These are phyloP conservation scores for Orbilia javanica DNA, from an alignment of 2,329 filamentous ascomycete genomes.

Conservation along the genomic window DNA sequence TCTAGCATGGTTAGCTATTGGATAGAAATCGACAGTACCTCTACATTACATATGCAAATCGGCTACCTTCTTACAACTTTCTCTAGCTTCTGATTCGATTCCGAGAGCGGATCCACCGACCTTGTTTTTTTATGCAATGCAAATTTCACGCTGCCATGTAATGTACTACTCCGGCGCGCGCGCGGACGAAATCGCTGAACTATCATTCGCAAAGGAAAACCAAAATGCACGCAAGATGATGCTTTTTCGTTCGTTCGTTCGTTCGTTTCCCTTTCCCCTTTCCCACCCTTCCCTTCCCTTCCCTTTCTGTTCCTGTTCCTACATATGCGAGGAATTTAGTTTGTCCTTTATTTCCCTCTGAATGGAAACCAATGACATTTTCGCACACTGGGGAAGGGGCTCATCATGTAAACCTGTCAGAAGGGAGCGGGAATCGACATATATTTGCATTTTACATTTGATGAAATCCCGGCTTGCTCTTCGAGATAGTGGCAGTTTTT, in stretches of 20 bases:
- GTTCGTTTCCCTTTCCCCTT: neutral
- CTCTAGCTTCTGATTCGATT: conserved; percentile 55
- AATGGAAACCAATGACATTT: conserved; percentile 43
- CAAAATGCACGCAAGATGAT: conserved; percentile 47
- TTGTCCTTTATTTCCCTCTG: conserved; percentile 7
- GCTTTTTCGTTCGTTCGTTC: conserved; percentile 3
- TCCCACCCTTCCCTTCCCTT: neutral
- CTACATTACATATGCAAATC: conserved; percentile 47
- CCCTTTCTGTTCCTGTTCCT: conserved; percentile 33
- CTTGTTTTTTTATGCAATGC: conserved; percentile 33
- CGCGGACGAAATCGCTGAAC: conserved; percentile 34
- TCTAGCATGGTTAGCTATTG: conserved; percentile 52
- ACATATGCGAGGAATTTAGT: conserved; percentile 44
- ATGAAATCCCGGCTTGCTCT: neutral
- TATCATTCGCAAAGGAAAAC: conserved; percentile 16
- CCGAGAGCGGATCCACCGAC: conserved; percentile 43
- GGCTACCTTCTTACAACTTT: conserved; percentile 1
- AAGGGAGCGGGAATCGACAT: conserved; percentile 6
- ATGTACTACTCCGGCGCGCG: conserved; percentile 30
- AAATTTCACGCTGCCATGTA: conserved; percentile 13
- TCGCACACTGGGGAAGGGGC: conserved; percentile 2
- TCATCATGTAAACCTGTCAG: neutral
- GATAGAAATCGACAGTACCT: conserved; percentile 35
- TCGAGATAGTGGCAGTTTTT: neutral
- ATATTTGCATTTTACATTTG: neutral